Percentiles rank a stretch among this genome's conserved stretches.
phyloP scores from a whole-genome alignment of 192 early-diverging fungal species.

The Paraglomus brasilianum region DNA sequence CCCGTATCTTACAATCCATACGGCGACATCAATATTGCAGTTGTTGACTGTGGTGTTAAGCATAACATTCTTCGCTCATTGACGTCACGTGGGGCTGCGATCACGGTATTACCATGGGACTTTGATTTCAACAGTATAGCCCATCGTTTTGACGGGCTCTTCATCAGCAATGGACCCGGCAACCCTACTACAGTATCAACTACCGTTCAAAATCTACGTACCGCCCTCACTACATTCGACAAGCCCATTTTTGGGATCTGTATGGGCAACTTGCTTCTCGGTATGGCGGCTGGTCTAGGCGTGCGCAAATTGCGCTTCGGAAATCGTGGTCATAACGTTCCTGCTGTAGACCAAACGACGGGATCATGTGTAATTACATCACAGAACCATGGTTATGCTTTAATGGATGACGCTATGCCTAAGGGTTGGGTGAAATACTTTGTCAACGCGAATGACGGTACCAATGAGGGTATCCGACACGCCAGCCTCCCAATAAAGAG shows the following conservation, averaged over 20 bases:
- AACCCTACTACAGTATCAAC: conserved; percentile 66
- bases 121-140: conserved; percentile 63
- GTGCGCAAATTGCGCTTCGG: conserved; percentile 90
- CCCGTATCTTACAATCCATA: conserved; percentile 70
- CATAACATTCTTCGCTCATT: conserved; percentile 90
- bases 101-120: conserved; percentile 89
- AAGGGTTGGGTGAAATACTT: conserved; percentile 83
- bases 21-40: conserved; percentile 78
- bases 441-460: conserved; percentile 93
- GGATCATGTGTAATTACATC: conserved; percentile 89
- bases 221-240: conserved; percentile 57
- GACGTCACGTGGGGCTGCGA: conserved; percentile 72
- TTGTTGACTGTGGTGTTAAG: conserved; percentile 91
- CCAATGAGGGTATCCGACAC: conserved; percentile 92
- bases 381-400: conserved; percentile 91
- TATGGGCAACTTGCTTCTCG: conserved; percentile 93
- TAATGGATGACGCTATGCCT: conserved; percentile 67
- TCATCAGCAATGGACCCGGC: conserved; percentile 93
- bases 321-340: conserved; percentile 97
- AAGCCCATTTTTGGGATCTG: conserved; percentile 96
- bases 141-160: conserved; percentile 79
- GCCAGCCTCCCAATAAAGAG: conserved; percentile 66
- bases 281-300: conserved; percentile 83
- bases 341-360: conserved; percentile 73
- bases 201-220: conserved; percentile 71